Evolutionary conservation across 78 protist genomes (phyloP).

Genomic region (Dictyostelium intermedium): DNA sequence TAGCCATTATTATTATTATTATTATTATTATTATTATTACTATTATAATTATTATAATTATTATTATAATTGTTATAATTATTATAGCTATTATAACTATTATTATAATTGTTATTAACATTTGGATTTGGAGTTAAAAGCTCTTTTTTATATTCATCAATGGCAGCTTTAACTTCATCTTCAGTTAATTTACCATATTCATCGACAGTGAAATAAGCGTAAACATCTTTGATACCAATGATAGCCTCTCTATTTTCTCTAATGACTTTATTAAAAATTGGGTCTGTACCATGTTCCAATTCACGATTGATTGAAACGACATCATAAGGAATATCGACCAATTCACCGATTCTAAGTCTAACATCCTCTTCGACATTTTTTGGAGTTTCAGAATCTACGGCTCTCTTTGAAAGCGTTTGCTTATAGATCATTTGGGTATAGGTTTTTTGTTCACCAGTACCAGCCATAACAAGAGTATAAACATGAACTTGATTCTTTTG

Average conservation of each 20-base stretch:
- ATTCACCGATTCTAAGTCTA: neutral
- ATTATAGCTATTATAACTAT: neutral
- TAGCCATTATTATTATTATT: neutral
- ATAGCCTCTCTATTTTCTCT: neutral
- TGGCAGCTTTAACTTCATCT: conserved; percentile 46
- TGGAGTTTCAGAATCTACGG: conserved; percentile 40
- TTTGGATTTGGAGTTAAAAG: neutral
- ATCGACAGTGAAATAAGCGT: conserved; percentile 10
- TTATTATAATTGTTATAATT: neutral
- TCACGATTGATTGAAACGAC: neutral
- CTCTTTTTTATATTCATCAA: conserved; percentile 11
- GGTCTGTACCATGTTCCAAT: neutral
- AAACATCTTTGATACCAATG: neutral
- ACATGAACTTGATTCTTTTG: conserved; percentile 90
- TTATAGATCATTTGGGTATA: conserved; percentile 94
- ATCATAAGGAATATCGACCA: neutral
- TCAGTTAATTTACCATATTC: conserved; percentile 42
- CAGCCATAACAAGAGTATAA: conserved; percentile 83
- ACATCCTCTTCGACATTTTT: neutral
- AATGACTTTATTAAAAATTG: neutral
- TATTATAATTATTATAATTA: too few species aligned
- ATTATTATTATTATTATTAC: neutral
- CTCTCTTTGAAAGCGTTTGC: conserved; percentile 85
- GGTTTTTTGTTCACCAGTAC: conserved; percentile 96
- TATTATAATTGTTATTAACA: neutral